Evolutionary conservation across 257 asterid species (phyloP).

Genomic region (Capsicum chinense): DNA sequence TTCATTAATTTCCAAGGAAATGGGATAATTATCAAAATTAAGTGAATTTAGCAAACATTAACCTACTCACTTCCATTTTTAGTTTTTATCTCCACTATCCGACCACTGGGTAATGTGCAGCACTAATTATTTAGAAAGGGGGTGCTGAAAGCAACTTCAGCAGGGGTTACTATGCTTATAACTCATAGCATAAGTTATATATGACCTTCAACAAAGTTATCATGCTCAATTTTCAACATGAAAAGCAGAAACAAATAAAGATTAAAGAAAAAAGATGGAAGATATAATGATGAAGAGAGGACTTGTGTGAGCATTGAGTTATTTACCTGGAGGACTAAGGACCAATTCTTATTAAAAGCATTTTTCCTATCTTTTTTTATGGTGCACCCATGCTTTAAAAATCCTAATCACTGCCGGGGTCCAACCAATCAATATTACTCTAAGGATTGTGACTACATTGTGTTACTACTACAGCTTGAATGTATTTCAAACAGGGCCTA

Average conservation of each 20-base stretch:
- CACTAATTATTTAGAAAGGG: conserved; percentile 15
- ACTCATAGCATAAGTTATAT: neutral
- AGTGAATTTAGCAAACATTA: neutral
- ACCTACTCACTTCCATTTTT: neutral
- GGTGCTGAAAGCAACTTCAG: neutral
- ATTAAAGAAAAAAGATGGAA: too few relatives aligned
- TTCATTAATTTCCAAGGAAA: neutral
- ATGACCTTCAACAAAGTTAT: neutral
- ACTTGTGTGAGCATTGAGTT: too few relatives aligned
- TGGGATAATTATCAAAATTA: neutral
- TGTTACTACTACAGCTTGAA: too few relatives aligned
- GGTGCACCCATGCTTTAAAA: too few relatives aligned
- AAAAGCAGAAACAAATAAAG: neutral
- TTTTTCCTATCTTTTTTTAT: too few relatives aligned
- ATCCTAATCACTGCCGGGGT: too few relatives aligned
- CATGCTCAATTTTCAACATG: conserved; percentile 1
- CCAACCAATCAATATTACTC: neutral
- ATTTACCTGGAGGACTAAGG: too few relatives aligned
- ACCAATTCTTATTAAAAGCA: too few relatives aligned
- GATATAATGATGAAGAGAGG: too few relatives aligned
- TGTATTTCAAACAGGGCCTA: too few relatives aligned
- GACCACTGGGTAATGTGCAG: neutral
- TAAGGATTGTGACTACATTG: too few relatives aligned
- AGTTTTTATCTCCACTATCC: conserved; percentile 17
- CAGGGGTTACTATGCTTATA: neutral